Evolutionary conservation across 306 rosid genomes (phyloP), one percentile per base, ranked within the genome.

Genomic region (Phaseolus lunatus): DNA sequence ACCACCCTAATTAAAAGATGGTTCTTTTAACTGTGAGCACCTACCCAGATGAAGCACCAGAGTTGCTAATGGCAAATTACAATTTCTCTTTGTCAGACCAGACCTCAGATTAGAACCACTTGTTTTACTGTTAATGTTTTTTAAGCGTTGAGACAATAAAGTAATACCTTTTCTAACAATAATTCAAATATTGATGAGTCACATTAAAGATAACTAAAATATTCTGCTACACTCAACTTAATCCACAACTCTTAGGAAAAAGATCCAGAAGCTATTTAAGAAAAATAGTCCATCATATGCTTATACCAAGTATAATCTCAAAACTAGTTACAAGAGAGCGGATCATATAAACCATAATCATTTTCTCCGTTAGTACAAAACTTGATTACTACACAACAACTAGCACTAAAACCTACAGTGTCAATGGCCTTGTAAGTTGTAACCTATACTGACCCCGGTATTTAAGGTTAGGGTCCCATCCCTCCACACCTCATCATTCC

Each of bases 311-410:
- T 43, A 18, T 58, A 3, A 26, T 33, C 66, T 47, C 20, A 53
- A 29, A 52, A 77, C 45, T 65, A 31, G 65, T 49, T 26, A 56
- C 13, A 53, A 24, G 59, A 53, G 54, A 31, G 45, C 47, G 16
- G 64, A 68, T 29, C 37, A 27, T 29, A 27, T 29, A 27, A 29
- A 69, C 41, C 15, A 27, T 26, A 37, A 41, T 7, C 61, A 77
- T 50, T 37, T 52, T 27, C 35, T 68, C 64, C 0, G 5, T 49
- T 20, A 3, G 2, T 29, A 82, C 57, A 82, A 82, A 77, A 71
- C 65, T 82, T 77, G 82, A 76, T 71, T 63, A 13, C 70, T 63
- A 63, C 64, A 82, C 27, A 70, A 43, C 31, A 29, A 67, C 58
- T 20, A 16, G 65, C 57, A 63, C 23, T 72, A 70, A 49, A 71